Base-by-base conservation (phyloP, 106 monocot species). In the Dactylorhiza incarnata region DNA sequence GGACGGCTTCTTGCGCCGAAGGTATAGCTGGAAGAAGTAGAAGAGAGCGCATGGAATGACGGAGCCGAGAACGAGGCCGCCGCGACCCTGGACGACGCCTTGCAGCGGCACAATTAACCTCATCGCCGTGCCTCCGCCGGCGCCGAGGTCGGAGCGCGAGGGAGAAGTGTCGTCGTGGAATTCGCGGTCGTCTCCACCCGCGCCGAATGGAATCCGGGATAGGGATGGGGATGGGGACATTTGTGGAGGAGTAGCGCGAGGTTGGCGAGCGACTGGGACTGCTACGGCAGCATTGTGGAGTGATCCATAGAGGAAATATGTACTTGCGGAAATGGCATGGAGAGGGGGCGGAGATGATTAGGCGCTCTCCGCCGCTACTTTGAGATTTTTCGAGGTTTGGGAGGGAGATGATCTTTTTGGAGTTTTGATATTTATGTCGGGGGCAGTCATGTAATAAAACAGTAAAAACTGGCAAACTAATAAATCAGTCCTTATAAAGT, bases 1-100 rank as follows among this genome's bases (percentile, higher is more conserved):
- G 5, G 91, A 19, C 68, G 61, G 78, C 14, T 71, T 65, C 12
- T 79, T 77, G 26, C 86, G 82, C 72, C 85, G 89, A 88, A 95
- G 86, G 83, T 95, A 92, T 69, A 92, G 82, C 75, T 95, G 95
- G 63, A 92, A 81, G 90, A 92, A 85, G 84, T 95, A 95, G 81
- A 90, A 92, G 65, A 95, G 88, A 7, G 92, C 95, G 74, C 95
- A 95, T 73, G 95, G 95, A 83, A 95, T 80, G 82, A 95, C 68
- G n/a, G 95, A 92, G 47, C 95, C 92, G 63, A 95, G 88, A 7
- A 95, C 87, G 24, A 95, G 89, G 48, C 95, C 95, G 48, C 95
- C 92, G 3, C 90, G 84, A 22, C 95, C 95, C 71, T 95, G 95
- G 12, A 92, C 95, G 2, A 95, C 84, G 25, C 88, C 90, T 61